Evolutionary conservation across 1,284 basidiomycete genomes (phyloP), one percentile per base, ranked within the genome.

Genomic region (Cryptococcus sp.): DNA sequence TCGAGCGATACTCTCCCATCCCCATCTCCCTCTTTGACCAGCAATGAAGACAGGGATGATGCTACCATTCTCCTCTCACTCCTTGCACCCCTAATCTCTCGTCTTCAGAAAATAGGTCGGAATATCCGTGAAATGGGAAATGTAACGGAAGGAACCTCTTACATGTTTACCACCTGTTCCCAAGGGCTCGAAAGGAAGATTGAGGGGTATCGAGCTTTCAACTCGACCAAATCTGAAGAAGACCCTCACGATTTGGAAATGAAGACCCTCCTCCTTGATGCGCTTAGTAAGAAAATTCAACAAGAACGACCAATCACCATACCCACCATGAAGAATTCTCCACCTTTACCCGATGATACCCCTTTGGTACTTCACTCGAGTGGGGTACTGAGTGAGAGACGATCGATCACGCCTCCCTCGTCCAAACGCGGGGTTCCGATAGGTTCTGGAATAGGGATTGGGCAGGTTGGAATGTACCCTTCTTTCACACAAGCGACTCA

Each of bases 211-310:
- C 9, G 9, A 9, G 32, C 32, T 34, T 16, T 34, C 32, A 9
- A 9, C 32, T 9, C 16, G 10, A 34, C 32, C 32, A 34, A 34
- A 34, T 34, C 32, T 16, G 43, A 23, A 16, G 48, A n/a, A 5
- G 55, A 54, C 22, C 46, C 53, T 14, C 49, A 57, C 28, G 62
- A 62, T 32, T 24, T 49, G 4, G 65, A 64, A 32, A 69, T 69
- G 67, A 45, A 56, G 4, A 16, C 49, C 7, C 53, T 66, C 3
- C 50, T 69, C 49, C 49, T 67, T 7, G 42, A 53, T 11, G 65
- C 67, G 1, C 47, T 69, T 18, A 45, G 24, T 19, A 62, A 55
- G 45, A 69, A 69, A 37, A 54, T 69, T 42, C 23, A 62, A 32
- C 22, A 42, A 7, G 66, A 69, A 46, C 42, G 37, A 48, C 9